Conservation (phyloP, 441 rosid genomes). For the Bruguiera hainesii region DNA sequence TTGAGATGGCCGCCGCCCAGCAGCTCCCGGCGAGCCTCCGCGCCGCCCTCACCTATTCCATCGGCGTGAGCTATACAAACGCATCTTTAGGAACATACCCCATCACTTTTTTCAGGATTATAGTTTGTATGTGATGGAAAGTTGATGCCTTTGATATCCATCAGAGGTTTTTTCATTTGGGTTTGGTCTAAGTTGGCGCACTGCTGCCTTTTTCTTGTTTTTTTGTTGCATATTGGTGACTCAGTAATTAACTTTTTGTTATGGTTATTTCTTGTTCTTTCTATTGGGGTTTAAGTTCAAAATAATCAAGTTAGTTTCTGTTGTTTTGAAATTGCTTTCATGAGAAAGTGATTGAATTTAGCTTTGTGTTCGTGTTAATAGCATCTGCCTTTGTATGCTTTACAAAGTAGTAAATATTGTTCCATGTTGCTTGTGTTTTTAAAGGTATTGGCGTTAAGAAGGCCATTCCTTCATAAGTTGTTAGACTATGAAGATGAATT, state of each 20-base stretch:
- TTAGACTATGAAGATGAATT: conserved; percentile 95
- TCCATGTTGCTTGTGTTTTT: conserved; percentile 15
- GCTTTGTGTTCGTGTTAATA: background rate
- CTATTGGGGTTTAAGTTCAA: background rate
- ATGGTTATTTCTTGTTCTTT: background rate
- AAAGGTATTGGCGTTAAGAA: conserved; percentile 91
- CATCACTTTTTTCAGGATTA: background rate
- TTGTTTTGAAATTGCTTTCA: background rate
- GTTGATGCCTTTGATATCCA: background rate
- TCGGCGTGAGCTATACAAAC: conserved; percentile 52
- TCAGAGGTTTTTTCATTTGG: background rate
- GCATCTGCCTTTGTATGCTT: background rate
- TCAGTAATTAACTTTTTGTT: background rate
- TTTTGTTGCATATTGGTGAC: background rate
- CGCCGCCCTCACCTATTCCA: conserved; percentile 89
- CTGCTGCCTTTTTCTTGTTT: background rate
- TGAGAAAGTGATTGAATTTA: too few relatives aligned
- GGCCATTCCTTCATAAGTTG: conserved; percentile 83
- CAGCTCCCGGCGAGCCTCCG: conserved; percentile 99
- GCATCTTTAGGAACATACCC: background rate
- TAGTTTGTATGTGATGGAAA: background rate
- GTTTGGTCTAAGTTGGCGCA: conserved; percentile 16
- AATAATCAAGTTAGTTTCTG: background rate
- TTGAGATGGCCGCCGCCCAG: conserved; percentile 99
- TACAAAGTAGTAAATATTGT: background rate